Evolutionary conservation across 129 eudicot species (phyloP).

Genomic region (Daucus carota): DNA sequence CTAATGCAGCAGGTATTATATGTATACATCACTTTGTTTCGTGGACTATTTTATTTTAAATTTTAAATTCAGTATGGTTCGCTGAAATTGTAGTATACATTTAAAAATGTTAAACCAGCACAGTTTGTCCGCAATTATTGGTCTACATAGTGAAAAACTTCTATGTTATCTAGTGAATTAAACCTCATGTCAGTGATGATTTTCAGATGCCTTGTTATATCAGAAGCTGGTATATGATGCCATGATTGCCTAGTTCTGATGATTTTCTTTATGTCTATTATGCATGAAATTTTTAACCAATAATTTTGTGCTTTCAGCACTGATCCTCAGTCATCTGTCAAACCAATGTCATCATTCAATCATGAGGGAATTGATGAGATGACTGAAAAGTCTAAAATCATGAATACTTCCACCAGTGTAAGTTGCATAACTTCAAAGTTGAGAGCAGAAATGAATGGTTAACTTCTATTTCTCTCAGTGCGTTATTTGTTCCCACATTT

Average conservation of each 20-base stretch:
- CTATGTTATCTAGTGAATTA: neutral
- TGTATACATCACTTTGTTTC: neutral
- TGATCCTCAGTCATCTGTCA: slow-evolving; percentile 57
- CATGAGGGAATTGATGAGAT: slow-evolving; percentile 31
- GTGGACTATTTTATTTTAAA: neutral
- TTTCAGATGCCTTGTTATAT: neutral
- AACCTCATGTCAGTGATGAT: neutral
- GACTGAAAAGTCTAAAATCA: slow-evolving; percentile 15
- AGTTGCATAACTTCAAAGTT: slow-evolving; percentile 20
- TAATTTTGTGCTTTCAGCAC: slow-evolving; percentile 29
- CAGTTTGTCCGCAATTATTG: neutral
- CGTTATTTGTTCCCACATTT: neutral
- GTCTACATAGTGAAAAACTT: neutral
- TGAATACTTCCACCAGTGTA: slow-evolving; percentile 18
- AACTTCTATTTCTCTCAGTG: neutral
- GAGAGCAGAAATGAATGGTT: neutral
- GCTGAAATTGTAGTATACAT: neutral
- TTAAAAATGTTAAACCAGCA: neutral
- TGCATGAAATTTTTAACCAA: too few relatives aligned
- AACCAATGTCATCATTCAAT: slow-evolving; percentile 29
- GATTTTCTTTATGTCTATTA: too few relatives aligned
- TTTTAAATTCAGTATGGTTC: neutral
- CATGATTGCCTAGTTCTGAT: neutral
- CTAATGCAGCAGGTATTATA: neutral
- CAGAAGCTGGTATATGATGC: neutral